A percentile compares a stretch with the other conserved stretches of the same genome.
phyloP scores from a whole-genome alignment of 1,284 basidiomycete genomes.

The Tranzscheliella williamsii region DNA sequence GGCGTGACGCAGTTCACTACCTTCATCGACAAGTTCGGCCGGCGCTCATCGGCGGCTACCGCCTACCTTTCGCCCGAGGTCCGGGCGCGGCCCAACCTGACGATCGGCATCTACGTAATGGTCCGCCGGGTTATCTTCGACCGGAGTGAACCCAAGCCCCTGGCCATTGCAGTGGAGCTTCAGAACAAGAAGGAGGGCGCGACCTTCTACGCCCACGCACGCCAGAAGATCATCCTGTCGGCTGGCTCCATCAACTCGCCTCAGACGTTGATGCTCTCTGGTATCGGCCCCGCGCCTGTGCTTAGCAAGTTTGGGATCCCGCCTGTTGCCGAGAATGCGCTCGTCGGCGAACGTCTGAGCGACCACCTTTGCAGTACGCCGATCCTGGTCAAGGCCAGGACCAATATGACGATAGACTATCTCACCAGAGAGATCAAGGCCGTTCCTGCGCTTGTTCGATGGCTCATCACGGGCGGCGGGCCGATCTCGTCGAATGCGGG shows the following conservation, averaged over 20 bases:
- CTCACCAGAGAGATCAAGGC: slow-evolving; percentile 23
- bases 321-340: slow-evolving; percentile 24
- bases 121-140: slow-evolving; percentile 46
- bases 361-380: slow-evolving; percentile 48
- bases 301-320: slow-evolving; percentile 38
- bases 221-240: slow-evolving; percentile 65
- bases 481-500: slow-evolving; percentile 39
- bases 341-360: slow-evolving; percentile 48
- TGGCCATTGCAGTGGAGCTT: slow-evolving; percentile 43
- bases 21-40: slow-evolving; percentile 42
- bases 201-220: slow-evolving; percentile 35
- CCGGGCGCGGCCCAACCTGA: slow-evolving; percentile 40
- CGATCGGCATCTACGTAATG: slow-evolving; percentile 42
- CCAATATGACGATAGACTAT: slow-evolving; percentile 33
- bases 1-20: slow-evolving; percentile 45
- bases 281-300: slow-evolving; percentile 64
- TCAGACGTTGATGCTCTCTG: slow-evolving; percentile 73
- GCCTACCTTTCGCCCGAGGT: slow-evolving; percentile 42
- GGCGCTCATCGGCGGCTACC: slow-evolving; percentile 44
- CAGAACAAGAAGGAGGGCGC: slow-evolving; percentile 29
- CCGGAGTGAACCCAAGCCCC: slow-evolving; percentile 23
- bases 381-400: slow-evolving; percentile 22
- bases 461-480: slow-evolving; percentile 39
- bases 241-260: slow-evolving; percentile 59
- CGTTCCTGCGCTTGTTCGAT: slow-evolving; percentile 19